Percentiles rank a stretch among this genome's conserved stretches.
phyloP scores from a whole-genome alignment of 495 filamentous ascomycete species.

The Hypoxylon subgilvum region DNA sequence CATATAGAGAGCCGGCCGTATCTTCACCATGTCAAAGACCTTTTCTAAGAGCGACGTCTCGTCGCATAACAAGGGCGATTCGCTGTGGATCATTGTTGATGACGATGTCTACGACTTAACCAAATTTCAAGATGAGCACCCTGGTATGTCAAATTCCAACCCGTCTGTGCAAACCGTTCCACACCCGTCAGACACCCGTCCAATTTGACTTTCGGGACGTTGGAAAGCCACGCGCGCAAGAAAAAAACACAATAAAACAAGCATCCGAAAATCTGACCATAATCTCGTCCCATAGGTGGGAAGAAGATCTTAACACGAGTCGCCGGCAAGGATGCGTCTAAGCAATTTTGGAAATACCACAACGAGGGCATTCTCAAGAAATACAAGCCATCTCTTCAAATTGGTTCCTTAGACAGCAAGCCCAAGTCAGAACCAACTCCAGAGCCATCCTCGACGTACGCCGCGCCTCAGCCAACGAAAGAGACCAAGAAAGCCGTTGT shows the following conservation, averaged over 20 bases:
- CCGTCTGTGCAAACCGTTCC: not conserved
- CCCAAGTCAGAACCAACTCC: slow-evolving; percentile 57
- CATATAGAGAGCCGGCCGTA: not conserved
- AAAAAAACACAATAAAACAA: slow-evolving; percentile 17
- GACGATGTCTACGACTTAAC: slow-evolving; percentile 97
- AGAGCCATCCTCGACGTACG: slow-evolving; percentile 57
- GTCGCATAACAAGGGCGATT: slow-evolving; percentile 84
- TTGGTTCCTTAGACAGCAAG: slow-evolving; percentile 91
- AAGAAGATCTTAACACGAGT: slow-evolving; percentile 97
- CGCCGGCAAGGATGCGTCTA: slow-evolving; percentile 93
- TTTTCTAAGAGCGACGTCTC: slow-evolving; percentile 86
- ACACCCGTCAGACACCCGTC: slow-evolving; percentile 1
- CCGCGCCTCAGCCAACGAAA: slow-evolving; percentile 57
- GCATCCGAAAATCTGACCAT: slow-evolving; percentile 4
- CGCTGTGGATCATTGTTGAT: slow-evolving; percentile 89
- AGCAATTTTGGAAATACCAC: slow-evolving; percentile 99
- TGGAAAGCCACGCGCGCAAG: slow-evolving; percentile 11
- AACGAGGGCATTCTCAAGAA: slow-evolving; percentile 94
- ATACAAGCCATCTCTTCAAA: slow-evolving; percentile 82
- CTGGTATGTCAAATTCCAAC: slow-evolving; percentile 64
- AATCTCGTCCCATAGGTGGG: slow-evolving; percentile 64
- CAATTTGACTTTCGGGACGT: slow-evolving; percentile 12
- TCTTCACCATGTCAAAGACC: slow-evolving; percentile 77
- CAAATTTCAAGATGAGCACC: slow-evolving; percentile 92
- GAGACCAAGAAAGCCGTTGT: slow-evolving; percentile 57